phyloP scores from a whole-genome alignment of 345 rosid species.

The Acer yangbiense region DNA sequence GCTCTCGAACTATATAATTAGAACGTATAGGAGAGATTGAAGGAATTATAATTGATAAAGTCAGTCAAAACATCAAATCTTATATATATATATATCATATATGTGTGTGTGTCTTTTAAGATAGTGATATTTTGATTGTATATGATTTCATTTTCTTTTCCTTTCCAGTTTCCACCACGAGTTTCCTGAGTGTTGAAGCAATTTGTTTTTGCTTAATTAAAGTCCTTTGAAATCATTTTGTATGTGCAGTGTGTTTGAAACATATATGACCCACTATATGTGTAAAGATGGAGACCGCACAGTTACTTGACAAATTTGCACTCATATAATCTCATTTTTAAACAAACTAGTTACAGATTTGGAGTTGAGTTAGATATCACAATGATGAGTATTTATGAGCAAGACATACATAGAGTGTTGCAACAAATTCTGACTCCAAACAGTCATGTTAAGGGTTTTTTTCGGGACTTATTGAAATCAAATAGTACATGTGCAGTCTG shows the following conservation, averaged over 20 bases:
- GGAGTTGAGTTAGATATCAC: too few relatives aligned
- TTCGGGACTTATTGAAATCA: too few relatives aligned
- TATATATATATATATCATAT: too few relatives aligned
- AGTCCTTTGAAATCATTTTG: not conserved
- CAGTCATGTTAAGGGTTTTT: too few relatives aligned
- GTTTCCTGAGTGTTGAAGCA: not conserved
- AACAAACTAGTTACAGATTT: too few relatives aligned
- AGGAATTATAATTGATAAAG: not conserved
- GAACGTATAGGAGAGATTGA: not conserved
- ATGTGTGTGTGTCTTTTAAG: not conserved
- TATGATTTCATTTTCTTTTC: not conserved
- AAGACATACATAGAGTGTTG: too few relatives aligned
- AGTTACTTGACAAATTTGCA: not conserved
- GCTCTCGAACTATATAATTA: not conserved
- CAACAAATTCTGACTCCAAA: too few relatives aligned
- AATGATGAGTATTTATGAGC: too few relatives aligned
- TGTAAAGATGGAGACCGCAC: not conserved
- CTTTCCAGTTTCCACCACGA: not conserved
- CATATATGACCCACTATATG: not conserved
- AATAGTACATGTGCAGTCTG: too few relatives aligned
- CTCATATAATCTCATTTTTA: too few relatives aligned
- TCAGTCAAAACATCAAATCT: slow-evolving; percentile 7
- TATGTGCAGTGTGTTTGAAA: not conserved
- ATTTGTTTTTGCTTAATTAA: not conserved
- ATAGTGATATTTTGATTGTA: not conserved